Evolutionary conservation across 768 basidiomycete species (phyloP).

Genomic region (Termitomyces sp.): DNA sequence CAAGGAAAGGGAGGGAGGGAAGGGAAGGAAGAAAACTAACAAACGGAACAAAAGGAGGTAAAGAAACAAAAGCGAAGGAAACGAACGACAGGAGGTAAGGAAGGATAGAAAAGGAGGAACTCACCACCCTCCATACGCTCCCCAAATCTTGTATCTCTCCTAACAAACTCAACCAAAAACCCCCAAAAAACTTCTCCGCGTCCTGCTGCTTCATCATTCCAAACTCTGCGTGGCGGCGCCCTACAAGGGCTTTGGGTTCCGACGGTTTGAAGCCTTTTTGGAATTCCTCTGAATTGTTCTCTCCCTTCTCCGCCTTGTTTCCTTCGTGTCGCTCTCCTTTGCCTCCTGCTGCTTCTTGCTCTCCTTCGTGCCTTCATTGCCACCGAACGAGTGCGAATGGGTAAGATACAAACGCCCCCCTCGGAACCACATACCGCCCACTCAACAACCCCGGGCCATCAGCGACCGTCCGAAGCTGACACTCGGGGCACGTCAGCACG

Average conservation of each 20-base stretch:
- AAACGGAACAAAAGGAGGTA: no score
- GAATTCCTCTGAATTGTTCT: no score
- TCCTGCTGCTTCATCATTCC: conserved; percentile 97
- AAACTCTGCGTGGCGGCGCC: conserved; percentile 92
- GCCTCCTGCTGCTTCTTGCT: no score
- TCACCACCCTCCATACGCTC: conserved; percentile 30
- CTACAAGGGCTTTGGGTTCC: conserved; percentile 86
- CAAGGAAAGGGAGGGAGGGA: no score
- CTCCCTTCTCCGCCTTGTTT: not conserved
- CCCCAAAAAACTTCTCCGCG: conserved; percentile 91
- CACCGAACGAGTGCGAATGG: no score
- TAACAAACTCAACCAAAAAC: conserved; percentile 71
- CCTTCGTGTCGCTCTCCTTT: conserved; percentile 27
- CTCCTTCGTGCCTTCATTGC: no score
- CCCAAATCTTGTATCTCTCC: conserved; percentile 46
- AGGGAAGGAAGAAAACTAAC: no score
- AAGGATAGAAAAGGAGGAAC: not conserved
- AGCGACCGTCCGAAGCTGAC: conserved; percentile 85
- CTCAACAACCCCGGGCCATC: conserved; percentile 94
- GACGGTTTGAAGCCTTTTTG: conserved; percentile 83
- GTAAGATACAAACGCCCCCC: conserved; percentile 22
- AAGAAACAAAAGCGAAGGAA: no score
- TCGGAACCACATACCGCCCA: conserved; percentile 82
- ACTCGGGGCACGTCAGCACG: conserved; percentile 57
- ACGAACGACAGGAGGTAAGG: not conserved